phyloP scores from a whole-genome alignment of 2,329 filamentous ascomycete genomes.

The Alternaria sp. region DNA sequence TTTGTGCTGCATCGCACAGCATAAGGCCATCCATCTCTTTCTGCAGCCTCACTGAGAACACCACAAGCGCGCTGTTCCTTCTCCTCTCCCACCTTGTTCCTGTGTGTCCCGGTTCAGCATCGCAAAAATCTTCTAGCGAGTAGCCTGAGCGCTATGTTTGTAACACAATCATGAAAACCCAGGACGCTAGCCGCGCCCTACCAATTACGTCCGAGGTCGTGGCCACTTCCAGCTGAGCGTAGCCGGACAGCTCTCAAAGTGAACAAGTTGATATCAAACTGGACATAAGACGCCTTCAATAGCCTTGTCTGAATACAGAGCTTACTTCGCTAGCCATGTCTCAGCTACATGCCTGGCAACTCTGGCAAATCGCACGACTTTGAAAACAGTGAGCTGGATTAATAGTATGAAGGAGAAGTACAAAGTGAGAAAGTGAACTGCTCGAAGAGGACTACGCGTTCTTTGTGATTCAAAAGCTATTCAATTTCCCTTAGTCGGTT shows the following conservation, averaged over 20 bases:
- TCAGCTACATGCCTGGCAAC: not conserved
- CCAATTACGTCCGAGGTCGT: not conserved
- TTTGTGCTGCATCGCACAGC: not conserved
- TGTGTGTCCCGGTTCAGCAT: not conserved
- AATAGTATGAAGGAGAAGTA: not conserved
- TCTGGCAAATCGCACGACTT: constrained; percentile 3
- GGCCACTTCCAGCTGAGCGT: not conserved
- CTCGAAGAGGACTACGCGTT: not conserved
- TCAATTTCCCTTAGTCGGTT: not conserved
- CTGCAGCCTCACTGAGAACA: not conserved
- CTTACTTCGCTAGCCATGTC: constrained; percentile 8
- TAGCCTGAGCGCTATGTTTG: constrained; percentile 1
- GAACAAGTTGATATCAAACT: not conserved
- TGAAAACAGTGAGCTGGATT: not conserved
- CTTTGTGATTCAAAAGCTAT: not conserved
- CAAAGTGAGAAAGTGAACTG: constrained; percentile 1
- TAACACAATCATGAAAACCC: not conserved
- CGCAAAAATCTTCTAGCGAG: not conserved
- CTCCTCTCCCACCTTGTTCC: not conserved
- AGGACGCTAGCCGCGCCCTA: not conserved
- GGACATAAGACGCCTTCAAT: not conserved
- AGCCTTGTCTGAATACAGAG: not conserved
- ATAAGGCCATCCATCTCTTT: not conserved
- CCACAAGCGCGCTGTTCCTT: not conserved
- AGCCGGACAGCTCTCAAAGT: not conserved